Evolutionary conservation across 2,329 filamentous ascomycete species (phyloP), one percentile per base, ranked within the genome.

Genomic region (Delphinella strobiligena): DNA sequence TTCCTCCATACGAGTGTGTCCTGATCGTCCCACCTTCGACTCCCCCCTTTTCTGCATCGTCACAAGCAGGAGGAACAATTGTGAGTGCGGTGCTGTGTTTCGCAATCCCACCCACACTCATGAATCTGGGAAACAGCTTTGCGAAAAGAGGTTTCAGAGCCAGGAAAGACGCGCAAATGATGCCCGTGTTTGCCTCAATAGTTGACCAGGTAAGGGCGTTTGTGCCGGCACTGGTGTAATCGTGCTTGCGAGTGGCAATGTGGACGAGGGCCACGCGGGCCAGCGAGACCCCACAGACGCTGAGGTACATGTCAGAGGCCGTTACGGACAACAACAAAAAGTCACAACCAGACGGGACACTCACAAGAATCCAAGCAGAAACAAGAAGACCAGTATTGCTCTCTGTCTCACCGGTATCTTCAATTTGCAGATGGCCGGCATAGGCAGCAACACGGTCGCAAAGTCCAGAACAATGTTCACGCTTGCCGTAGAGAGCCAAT

Each of bases 81-180:
- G 22, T 7, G 7, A 27, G 22, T 12, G 22, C 12, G 22, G 7
- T 27, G 22, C 22, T 27, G 22, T 27, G 22, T 27, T 12, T 7
- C 7, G 7, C 22, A 27, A 12, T 27, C 7, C 22, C 22, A 7
- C 7, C 7, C 12, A 7, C 22, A 27, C 22, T 12, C 7, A 27
- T 7, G 7, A 27, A 12, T 7, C 45, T 45, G 1, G 63, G 63
- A 15, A 59, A 56, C 32, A 58, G 44, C 12, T 50, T 54, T 5
- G 51, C 47, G 38, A 66, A 42, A 7, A 67, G 49, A 5, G 61
- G 62, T 37, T 64, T 66, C 44, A 67, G 54, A 2, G 63, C 60
- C 1, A 66, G 49, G 14, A 67, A 44, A 2, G 59, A 67, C 9
- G 63, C 62, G 47, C 61, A 67, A 4, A 62, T 57, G 45, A 67